A percentile compares a stretch with the other conserved stretches of the same genome.
These are phyloP conservation scores for Ilyonectria mors-panacis DNA, from an alignment of 2,329 filamentous ascomycete genomes.

Conservation along the genomic window DNA sequence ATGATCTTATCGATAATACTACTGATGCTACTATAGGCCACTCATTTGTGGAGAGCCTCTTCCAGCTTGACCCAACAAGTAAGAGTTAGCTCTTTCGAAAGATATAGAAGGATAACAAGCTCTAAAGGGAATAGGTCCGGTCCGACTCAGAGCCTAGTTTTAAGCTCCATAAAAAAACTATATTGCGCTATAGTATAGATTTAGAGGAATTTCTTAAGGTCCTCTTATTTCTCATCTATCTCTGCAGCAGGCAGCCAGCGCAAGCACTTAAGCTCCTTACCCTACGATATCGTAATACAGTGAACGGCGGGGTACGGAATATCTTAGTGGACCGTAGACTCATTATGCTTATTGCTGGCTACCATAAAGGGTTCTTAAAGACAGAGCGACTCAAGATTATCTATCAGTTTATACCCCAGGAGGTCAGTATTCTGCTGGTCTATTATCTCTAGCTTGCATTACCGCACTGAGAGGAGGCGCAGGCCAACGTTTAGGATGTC, in stretches of 20 bases:
- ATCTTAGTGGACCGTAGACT: not conserved
- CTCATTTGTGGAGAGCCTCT: conserved; percentile 1
- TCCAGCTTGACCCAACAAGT: not conserved
- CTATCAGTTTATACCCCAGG: not conserved
- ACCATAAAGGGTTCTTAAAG: not conserved
- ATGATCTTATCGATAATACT: conserved; percentile 5
- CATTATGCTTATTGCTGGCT: conserved; percentile 1
- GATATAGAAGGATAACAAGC: not conserved
- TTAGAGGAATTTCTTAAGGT: not conserved
- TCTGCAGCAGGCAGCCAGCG: not conserved
- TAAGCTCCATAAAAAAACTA: not conserved
- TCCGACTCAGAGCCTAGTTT: not conserved
- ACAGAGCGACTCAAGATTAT: not conserved
- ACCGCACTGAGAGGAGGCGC: not conserved
- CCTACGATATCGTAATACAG: not conserved
- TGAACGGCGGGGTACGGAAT: not conserved
- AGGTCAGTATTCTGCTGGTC: not conserved
- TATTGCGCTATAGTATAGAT: not conserved
- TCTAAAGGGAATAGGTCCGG: not conserved
- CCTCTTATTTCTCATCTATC: not conserved
- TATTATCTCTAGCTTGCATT: not conserved
- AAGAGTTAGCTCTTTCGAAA: not conserved
- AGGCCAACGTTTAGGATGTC: too few species aligned
- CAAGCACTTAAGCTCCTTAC: not conserved
- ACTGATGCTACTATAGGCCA: not conserved